phyloP scores from a whole-genome alignment of 148 eudicot genomes.

The Heliamphora exappendiculata region DNA sequence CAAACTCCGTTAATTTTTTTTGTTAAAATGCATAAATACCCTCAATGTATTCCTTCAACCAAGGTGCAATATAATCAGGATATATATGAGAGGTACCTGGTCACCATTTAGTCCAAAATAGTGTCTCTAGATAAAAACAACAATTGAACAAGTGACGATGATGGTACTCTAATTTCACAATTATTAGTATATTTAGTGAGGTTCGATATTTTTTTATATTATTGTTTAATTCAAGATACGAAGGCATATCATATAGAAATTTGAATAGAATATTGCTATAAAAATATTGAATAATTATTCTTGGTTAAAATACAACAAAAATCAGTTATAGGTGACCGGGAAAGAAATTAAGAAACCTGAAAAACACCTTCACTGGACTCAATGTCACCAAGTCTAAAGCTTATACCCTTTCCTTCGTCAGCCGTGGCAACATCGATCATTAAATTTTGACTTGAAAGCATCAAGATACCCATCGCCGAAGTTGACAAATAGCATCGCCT shows the following conservation, averaged over 20 bases:
- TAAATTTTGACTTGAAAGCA: constrained; percentile 49
- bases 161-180: too few relatives aligned
- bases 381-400: constrained; percentile 71
- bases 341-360: constrained; percentile 42
- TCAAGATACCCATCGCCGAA: constrained; percentile 44
- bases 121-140: constrained; percentile 30
- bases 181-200: too few relatives aligned
- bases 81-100: constrained; percentile 39
- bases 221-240: too few relatives aligned
- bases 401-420: constrained; percentile 58
- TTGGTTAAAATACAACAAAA: background rate
- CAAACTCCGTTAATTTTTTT: too few relatives aligned
- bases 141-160: background rate
- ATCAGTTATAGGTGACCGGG: background rate
- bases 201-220: too few relatives aligned
- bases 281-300: too few relatives aligned
- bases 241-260: too few relatives aligned
- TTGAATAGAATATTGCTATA: too few relatives aligned
- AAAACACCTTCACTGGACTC: constrained; percentile 71
- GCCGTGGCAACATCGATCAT: constrained; percentile 61
- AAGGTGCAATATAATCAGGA: constrained; percentile 60
- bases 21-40: too few relatives aligned
- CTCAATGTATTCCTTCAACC: constrained; percentile 77
- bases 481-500: constrained; percentile 80
- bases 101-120: constrained; percentile 71